These are phyloP conservation scores for Moricandia moricandioides DNA, from an alignment of 345 rosid genomes.

Conservation along the genomic window DNA sequence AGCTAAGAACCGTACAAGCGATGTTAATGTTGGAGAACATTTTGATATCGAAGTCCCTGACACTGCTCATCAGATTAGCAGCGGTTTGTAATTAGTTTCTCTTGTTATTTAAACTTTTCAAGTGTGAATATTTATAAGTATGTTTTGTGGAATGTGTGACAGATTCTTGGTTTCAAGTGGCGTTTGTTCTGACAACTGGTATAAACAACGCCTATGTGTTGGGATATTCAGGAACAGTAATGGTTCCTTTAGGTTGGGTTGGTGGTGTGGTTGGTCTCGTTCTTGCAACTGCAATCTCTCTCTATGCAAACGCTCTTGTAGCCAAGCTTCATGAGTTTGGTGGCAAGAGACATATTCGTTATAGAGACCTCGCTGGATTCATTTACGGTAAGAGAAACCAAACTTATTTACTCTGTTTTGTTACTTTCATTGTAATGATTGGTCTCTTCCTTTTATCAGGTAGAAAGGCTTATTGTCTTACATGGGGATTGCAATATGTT, in stretches of 20 bases:
- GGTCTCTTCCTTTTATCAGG: conserved; percentile 40
- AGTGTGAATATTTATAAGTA: not conserved
- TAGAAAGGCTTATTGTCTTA: conserved; percentile 55
- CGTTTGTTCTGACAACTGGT: conserved; percentile 76
- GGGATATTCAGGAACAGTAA: conserved; percentile 82
- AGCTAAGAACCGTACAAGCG: not conserved
- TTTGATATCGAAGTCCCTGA: not conserved
- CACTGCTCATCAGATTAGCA: conserved; percentile 17
- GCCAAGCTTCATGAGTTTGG: conserved; percentile 84
- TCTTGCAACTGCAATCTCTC: conserved; percentile 60
- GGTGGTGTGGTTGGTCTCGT: conserved; percentile 69
- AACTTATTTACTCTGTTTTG: not conserved
- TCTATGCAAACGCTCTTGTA: conserved; percentile 69
- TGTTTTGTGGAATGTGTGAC: conserved; percentile 30
- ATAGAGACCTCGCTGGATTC: conserved; percentile 83
- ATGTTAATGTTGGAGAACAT: not conserved
- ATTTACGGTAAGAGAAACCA: conserved; percentile 53
- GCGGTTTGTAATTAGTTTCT: conserved; percentile 1
- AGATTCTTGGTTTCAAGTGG: conserved; percentile 94
- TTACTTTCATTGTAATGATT: not conserved
- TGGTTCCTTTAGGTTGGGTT: conserved; percentile 88
- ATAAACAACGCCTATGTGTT: conserved; percentile 85
- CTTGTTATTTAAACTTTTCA: not conserved
- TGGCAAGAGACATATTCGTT: conserved; percentile 87
- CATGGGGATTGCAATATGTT: conserved; percentile 73